phyloP scores from a whole-genome alignment of 1,284 basidiomycete genomes.

The Anthracocystis walkeri region DNA sequence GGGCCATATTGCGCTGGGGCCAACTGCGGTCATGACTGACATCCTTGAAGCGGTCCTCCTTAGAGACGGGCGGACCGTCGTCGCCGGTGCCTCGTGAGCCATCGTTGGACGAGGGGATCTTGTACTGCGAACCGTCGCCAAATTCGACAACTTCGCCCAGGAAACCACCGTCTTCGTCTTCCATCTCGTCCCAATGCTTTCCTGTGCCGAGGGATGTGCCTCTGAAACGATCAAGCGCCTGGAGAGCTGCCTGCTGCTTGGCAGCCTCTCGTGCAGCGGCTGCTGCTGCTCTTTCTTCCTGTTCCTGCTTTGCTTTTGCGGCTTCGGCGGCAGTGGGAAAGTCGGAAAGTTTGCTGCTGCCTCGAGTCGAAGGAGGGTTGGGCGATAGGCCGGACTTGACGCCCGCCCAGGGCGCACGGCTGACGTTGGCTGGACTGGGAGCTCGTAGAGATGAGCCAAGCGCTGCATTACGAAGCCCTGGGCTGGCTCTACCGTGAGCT shows the following conservation, averaged over 20 bases:
- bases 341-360: conserved; percentile 48
- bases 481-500: conserved; percentile 44
- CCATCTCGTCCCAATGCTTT: conserved; percentile 69
- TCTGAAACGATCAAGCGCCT: conserved; percentile 65
- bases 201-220: conserved; percentile 55
- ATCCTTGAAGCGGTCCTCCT: conserved; percentile 66
- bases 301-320: conserved; percentile 56
- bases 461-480: conserved; percentile 52
- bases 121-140: conserved; percentile 68
- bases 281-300: conserved; percentile 60
- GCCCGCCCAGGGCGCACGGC: conserved; percentile 58
- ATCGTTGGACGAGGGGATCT: conserved; percentile 53
- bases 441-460: conserved; percentile 42
- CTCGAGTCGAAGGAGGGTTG: conserved; percentile 23
- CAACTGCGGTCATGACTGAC: conserved; percentile 63
- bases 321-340: conserved; percentile 68
- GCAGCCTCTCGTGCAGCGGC: conserved; percentile 59
- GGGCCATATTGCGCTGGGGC: conserved; percentile 41
- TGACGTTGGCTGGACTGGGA: conserved; percentile 39
- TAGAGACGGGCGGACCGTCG: conserved; percentile 48
- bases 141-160: conserved; percentile 68
- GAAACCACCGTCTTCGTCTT: conserved; percentile 63
- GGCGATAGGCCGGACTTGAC: conserved; percentile 41
- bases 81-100: conserved; percentile 25
- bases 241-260: conserved; percentile 50